phyloP scores from a whole-genome alignment of 2,329 filamentous ascomycete species.

The Remersonia thermophila region DNA sequence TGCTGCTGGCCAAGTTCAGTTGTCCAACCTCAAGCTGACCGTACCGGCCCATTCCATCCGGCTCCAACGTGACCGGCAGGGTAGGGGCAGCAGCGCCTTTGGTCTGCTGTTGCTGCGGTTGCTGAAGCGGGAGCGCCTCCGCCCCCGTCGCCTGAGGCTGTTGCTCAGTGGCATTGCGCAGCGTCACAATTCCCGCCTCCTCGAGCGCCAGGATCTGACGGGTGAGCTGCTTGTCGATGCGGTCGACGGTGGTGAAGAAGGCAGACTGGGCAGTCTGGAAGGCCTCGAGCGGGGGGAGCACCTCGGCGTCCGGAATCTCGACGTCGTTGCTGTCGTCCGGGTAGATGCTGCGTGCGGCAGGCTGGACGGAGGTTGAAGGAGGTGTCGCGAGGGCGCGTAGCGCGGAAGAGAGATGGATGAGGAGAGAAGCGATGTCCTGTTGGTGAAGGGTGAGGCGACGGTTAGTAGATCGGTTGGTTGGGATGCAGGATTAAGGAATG shows the following conservation, averaged over 20 bases:
- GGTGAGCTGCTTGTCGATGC: conserved; percentile 61
- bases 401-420: conserved; percentile 41
- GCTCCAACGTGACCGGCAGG: conserved; percentile 32
- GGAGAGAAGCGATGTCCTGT: conserved; percentile 35
- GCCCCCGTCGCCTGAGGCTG: not conserved
- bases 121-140: conserved; percentile 3
- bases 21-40: conserved; percentile 69
- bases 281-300: conserved; percentile 35
- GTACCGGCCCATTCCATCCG: conserved; percentile 43
- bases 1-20: conserved; percentile 75
- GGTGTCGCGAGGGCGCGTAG: conserved; percentile 45
- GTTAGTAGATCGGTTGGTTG: too few species aligned
- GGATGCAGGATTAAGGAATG: too few species aligned
- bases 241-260: conserved; percentile 63
- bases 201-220: conserved; percentile 69
- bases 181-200: conserved; percentile 62
- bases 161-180: conserved; percentile 13
- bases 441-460: conserved; percentile 15
- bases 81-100: conserved; percentile 1
- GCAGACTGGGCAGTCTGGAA: conserved; percentile 49
- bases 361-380: conserved; percentile 16
- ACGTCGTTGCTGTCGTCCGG: conserved; percentile 4
- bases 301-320: conserved; percentile 20
- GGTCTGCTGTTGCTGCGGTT: conserved; percentile 5
- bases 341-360: conserved; percentile 15